A percentile compares a stretch with the other conserved stretches of the same genome.
Evolutionary conservation across 768 basidiomycete species (phyloP).

Genomic region (Candolleomyces eurysporus): DNA sequence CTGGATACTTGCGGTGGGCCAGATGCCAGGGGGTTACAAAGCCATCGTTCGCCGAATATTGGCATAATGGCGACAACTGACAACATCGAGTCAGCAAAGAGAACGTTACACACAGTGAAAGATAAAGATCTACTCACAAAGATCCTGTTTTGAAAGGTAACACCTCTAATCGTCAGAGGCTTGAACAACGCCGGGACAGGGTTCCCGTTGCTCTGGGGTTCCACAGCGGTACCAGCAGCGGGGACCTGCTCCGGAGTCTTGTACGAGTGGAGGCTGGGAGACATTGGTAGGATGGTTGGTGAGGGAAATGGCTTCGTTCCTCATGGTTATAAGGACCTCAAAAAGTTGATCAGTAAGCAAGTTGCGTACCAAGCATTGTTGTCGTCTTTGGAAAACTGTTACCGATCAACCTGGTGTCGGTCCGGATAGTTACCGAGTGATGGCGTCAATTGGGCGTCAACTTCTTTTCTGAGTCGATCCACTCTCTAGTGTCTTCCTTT

Average conservation of each 20-base stretch:
- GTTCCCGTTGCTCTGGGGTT: constrained; percentile 36
- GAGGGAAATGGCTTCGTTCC: too few relatives aligned
- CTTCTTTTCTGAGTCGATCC: too few relatives aligned
- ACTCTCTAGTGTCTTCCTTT: too few relatives aligned
- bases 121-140: constrained; percentile 23
- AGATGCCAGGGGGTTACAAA: constrained; percentile 52
- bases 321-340: too few relatives aligned
- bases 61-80: constrained; percentile 55
- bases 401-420: too few relatives aligned
- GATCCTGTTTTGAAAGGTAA: constrained; percentile 53
- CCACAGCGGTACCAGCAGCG: constrained; percentile 41
- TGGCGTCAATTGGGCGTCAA: too few relatives aligned
- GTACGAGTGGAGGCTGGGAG: constrained; percentile 20
- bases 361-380: too few relatives aligned
- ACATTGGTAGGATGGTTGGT: too few relatives aligned
- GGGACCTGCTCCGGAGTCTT: constrained; percentile 46
- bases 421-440: too few relatives aligned
- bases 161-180: constrained; percentile 50
- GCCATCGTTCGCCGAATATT: constrained; percentile 58
- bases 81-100: not conserved
- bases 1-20: constrained; percentile 51
- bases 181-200: constrained; percentile 40
- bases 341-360: too few relatives aligned
- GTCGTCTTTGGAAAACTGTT: too few relatives aligned
- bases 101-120: not conserved